Evolutionary conservation across 2,329 filamentous ascomycete genomes (phyloP), one percentile per base, ranked within the genome.

Genomic region (Fusarium acutatum): DNA sequence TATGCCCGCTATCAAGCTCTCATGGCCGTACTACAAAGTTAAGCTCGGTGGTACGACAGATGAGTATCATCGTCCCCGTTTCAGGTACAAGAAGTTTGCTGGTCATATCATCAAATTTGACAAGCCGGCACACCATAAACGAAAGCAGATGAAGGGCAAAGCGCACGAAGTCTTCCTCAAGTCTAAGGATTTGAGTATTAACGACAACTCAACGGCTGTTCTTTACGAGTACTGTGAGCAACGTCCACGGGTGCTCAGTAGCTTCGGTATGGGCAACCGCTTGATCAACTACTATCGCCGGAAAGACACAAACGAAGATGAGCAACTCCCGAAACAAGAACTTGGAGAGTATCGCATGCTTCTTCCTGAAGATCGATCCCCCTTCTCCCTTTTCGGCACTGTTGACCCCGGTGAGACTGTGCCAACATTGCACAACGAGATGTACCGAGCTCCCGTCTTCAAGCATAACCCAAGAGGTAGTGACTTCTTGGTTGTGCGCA

Each of bases 271-370:
- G 96, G 95, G 95, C 59, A 97, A 93, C 81, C 93, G 95, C 60
- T 89, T 99, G 66, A 94, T 98, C 85, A 98, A 99, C 82, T 99
- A 98, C 82, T 98, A 98, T 80, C 93, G 95, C 67, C 94, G 94
- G 78, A 93, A 94, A 79, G 89, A 89, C 44, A 86, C 88, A 46
- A 88, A 88, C 38, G 94, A 97, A 50, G 94, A 96, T 69, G 89
- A 91, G 54, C 88, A 90, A 59, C 88, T 94, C 3, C 93, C 94
- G 2, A 97, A 95, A 84, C 86, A 88, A 50, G 94, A 97, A 8
- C 89, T 99, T 70, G 96, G 96, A 66, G 96, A 99, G 83, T 93
- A 94, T 6, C 92, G 93, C 53, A 92, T 97, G 20, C 87, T 99
- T 38, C 88, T 98, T 37, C 94, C 95, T 4, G 95, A 99, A 80